Evolutionary conservation across 768 basidiomycete genomes (phyloP).

Genomic region (Tylopilus sp.): DNA sequence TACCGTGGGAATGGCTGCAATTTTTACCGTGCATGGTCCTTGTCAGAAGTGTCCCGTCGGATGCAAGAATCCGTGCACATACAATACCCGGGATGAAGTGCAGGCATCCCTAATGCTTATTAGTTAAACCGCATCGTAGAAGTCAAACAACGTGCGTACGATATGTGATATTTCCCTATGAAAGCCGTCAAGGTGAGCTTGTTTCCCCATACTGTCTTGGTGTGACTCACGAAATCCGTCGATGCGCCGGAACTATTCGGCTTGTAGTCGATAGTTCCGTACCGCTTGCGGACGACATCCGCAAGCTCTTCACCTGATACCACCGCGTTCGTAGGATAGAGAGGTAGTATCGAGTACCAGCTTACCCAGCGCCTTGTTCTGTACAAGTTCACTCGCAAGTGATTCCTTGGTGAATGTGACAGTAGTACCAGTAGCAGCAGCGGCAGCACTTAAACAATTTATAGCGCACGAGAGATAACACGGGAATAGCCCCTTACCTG

Average conservation of each 20-base stretch:
- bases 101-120: slow-evolving; percentile 46
- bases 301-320: slow-evolving; percentile 62
- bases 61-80: not conserved
- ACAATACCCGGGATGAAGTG: slow-evolving; percentile 68
- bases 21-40: not conserved
- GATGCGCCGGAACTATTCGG: slow-evolving; percentile 70
- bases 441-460: slow-evolving; percentile 59
- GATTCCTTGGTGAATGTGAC: slow-evolving; percentile 38
- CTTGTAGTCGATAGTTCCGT: slow-evolving; percentile 59
- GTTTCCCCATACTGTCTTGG: not conserved
- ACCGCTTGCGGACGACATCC: slow-evolving; percentile 55
- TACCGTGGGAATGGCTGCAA: slow-evolving; percentile 72
- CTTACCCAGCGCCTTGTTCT: slow-evolving; percentile 63
- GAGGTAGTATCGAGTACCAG: not conserved
- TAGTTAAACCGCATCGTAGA: not conserved
- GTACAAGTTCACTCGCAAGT: slow-evolving; percentile 54
- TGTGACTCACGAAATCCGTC: slow-evolving; percentile 71
- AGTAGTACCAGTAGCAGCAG: slow-evolving; percentile 61
- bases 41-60: not conserved
- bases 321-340: not conserved
- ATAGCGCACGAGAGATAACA: not conserved
- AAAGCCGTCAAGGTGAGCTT: not conserved
- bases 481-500: slow-evolving; percentile 42
- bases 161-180: slow-evolving; percentile 59
- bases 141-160: slow-evolving; percentile 35